Percentiles rank a stretch among this genome's conserved stretches.
Evolutionary conservation across 2,329 filamentous ascomycete species (phyloP).

Genomic region (Orbilia brochopaga): DNA sequence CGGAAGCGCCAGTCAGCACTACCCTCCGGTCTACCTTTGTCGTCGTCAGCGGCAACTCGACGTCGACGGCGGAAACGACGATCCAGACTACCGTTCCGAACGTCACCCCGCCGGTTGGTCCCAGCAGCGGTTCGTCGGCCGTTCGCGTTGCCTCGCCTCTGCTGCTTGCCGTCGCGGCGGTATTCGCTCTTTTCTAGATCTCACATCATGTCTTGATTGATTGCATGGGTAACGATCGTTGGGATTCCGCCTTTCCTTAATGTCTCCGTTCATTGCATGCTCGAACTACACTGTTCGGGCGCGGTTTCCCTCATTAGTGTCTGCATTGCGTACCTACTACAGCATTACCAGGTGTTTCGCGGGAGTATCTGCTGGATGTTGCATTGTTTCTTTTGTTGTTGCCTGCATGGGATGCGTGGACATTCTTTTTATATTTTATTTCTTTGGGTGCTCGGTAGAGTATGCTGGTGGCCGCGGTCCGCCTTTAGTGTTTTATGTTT

Average conservation of each 20-base stretch:
- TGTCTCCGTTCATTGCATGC: no score
- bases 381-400: not conserved
- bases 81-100: not conserved
- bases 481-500: no score
- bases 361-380: not conserved
- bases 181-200: constrained; percentile 42
- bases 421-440: not conserved
- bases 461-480: no score
- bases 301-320: no score
- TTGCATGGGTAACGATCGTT: not conserved
- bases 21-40: not conserved
- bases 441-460: not conserved
- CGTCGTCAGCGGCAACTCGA: not conserved
- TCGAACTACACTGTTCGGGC: no score
- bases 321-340: not conserved
- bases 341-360: not conserved
- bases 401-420: not conserved
- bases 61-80: not conserved
- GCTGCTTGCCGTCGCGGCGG: constrained; percentile 18
- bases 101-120: constrained; percentile 6
- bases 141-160: constrained; percentile 24
- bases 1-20: no score
- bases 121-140: constrained; percentile 20
- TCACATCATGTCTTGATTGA: no score
- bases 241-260: constrained; percentile 3